Base-by-base conservation (phyloP, 2,329 filamentous ascomycete genomes). In the Pseudogymnoascus sp. region DNA sequence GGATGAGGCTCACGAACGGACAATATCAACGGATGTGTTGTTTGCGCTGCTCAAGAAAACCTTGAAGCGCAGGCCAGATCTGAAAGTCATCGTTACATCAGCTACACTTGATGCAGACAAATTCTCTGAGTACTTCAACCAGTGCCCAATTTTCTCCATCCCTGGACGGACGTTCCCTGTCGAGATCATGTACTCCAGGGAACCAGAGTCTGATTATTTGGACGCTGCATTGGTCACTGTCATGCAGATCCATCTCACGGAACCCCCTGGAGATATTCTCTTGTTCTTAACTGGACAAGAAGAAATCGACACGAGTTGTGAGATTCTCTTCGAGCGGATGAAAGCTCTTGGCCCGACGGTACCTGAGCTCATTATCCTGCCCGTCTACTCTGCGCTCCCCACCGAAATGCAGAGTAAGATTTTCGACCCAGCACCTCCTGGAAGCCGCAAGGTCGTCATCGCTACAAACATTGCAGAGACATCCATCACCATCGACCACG, bases 401-500 rank as follows among this genome's bases (percentile, higher is more conserved):
- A 92, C 87, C 65, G 95, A 99, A 74, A 92, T 96, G 79, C 93
- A 97, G 72, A 94, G 88, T 69, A 85, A 85, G 62, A 97, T 99
- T 65, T 99, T 99, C 72, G 94, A 99, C 31, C 92, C 93, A 1
- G 90, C 94, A 0, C 91, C 93, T 0, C 81, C 87, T 0, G 93
- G 93, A 13, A 86, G 84, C 61, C 84, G 94, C 62, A 99, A 99
- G 75, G 92, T 97, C 1, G 91, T 99, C 63, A 96, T 99, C 72
- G 94, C 94, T 1, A 99, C 94, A 36, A 99, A 99, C 69, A 99
- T 99, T 70, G 94, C 94, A 0, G 94, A 99, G 72, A 99, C 94
- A 0, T 96, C 91, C 61, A 94, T 99, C 71, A 99, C 94, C 0
- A 97, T 99, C 66, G 94, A 99, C 72, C 89, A 93, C 58, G 96